Evolutionary conservation across 2,329 filamentous ascomycete genomes (phyloP), one percentile per base, ranked within the genome.

Genomic region (Bipolaris gigantea): DNA sequence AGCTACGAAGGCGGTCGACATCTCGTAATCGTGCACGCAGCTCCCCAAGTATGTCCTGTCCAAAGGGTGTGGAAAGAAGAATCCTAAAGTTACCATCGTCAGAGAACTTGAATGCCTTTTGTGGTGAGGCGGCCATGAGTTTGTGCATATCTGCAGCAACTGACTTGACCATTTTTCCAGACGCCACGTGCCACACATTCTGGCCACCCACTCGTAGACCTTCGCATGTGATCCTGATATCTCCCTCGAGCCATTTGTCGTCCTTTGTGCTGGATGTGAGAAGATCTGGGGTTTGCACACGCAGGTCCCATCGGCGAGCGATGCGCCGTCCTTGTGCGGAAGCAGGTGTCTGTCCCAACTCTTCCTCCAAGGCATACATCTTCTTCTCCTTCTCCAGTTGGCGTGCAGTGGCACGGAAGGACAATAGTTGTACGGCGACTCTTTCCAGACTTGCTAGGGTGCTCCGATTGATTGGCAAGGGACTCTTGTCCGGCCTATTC

Each of bases 1-100:
- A 90, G 39, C 83, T 82, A 35, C 90, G 85, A 25, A 94, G 80
- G 18, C 87, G 83, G 64, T 89, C 85, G 53, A 94, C 83, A 11
- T 85, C 83, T 61, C 84, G 81, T 41, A 92, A 77, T 25, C 86
- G 81, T 46, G 81, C 77, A 57, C 80, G 77, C 18, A 92, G 78
- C n/a, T 79, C 75, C 4, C 81, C 78, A 4, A 90, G 72, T 13
- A 88, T 79, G 0, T 85, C 78, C 40, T 79, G 76, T 18, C 86
- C 86, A 41, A 88, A 81, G 2, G 78, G 75, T 0, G 84, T 81
- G 9, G 81, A 79, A 34, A 90, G 75, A 7, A 81, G 79, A 48
- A 91, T 76, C 15, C 81, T 80, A 69, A 91, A 88, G 50, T 84
- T 81, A 40, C 88, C 88, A 6, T 80, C 80, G 19, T 74, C 74